phyloP scores from a whole-genome alignment of 768 basidiomycete species.

The Termitomyces sp. region DNA sequence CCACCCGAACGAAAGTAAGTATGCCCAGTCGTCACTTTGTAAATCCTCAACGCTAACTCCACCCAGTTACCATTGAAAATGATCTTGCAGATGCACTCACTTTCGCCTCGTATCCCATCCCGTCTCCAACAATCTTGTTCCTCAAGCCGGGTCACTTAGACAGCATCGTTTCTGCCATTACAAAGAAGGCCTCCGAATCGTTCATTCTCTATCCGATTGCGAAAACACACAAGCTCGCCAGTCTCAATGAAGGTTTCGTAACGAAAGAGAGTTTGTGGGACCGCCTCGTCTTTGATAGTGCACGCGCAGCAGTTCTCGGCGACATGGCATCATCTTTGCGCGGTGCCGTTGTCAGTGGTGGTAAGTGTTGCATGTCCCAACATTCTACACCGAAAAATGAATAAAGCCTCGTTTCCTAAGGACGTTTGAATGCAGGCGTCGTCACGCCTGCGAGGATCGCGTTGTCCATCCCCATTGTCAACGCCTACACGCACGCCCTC shows the following conservation, averaged over 20 bases:
- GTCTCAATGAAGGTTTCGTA: conserved; percentile 68
- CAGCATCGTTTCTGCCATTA: conserved; percentile 49
- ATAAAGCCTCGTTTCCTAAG: conserved; percentile 27
- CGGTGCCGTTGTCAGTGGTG: conserved; percentile 69
- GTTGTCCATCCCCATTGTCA: conserved; percentile 74
- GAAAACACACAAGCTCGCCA: conserved; percentile 74
- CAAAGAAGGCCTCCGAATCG: conserved; percentile 49
- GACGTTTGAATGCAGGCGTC: conserved; percentile 41
- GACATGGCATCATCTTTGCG: conserved; percentile 60
- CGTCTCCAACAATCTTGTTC: conserved; percentile 80
- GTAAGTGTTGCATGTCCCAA: conserved; percentile 33
- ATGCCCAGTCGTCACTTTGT: too few relatives aligned
- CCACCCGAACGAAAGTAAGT: conserved; percentile 39
- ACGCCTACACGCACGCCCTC: conserved; percentile 55
- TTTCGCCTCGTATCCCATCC: conserved; percentile 49
- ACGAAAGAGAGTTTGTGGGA: conserved; percentile 86
- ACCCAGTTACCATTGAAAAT: conserved; percentile 17
- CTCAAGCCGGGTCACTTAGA: conserved; percentile 60
- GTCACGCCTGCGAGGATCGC: conserved; percentile 68
- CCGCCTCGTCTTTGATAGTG: conserved; percentile 65
- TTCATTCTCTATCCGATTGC: conserved; percentile 58
- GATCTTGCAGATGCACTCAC: conserved; percentile 49
- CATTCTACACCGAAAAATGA: neutral
- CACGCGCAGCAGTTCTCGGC: conserved; percentile 58
- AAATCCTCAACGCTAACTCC: neutral